A percentile compares a stretch with the other conserved stretches of the same genome.
These are phyloP conservation scores for Rosa rugosa DNA, from an alignment of 306 rosid species.

Conservation along the genomic window DNA sequence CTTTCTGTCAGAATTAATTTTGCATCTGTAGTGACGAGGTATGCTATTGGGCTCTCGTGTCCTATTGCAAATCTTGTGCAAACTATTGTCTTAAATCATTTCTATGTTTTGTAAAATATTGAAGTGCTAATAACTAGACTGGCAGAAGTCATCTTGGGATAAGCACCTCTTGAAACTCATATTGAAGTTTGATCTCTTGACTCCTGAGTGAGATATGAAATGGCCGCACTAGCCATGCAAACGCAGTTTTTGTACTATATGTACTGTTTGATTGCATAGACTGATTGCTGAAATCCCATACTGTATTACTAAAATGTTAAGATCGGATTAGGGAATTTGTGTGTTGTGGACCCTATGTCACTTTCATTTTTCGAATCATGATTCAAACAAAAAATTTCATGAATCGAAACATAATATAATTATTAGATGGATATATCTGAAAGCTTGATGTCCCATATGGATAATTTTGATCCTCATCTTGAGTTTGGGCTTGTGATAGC, in stretches of 20 bases:
- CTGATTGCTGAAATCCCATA: neutral
- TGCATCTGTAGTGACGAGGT: neutral
- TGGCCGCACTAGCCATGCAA: neutral
- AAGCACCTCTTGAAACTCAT: neutral
- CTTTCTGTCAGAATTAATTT: neutral
- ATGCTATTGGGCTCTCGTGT: neutral
- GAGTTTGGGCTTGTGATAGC: neutral
- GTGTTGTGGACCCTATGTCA: neutral
- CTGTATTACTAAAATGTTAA: neutral
- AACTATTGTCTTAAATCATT: neutral
- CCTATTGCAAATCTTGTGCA: neutral
- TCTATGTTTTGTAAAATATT: neutral
- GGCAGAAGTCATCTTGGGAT: neutral
- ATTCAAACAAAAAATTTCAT: neutral
- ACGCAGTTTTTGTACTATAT: neutral
- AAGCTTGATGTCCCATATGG: neutral
- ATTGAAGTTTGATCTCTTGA: neutral
- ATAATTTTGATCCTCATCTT: neutral
- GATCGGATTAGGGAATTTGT: neutral
- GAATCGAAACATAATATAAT: neutral
- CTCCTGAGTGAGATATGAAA: neutral
- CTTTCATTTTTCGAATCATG: neutral
- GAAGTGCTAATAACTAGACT: neutral
- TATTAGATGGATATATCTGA: neutral
- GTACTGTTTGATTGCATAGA: neutral